Conservation (phyloP, 2,329 filamentous ascomycete genomes). For the Fusarium devonianum region DNA sequence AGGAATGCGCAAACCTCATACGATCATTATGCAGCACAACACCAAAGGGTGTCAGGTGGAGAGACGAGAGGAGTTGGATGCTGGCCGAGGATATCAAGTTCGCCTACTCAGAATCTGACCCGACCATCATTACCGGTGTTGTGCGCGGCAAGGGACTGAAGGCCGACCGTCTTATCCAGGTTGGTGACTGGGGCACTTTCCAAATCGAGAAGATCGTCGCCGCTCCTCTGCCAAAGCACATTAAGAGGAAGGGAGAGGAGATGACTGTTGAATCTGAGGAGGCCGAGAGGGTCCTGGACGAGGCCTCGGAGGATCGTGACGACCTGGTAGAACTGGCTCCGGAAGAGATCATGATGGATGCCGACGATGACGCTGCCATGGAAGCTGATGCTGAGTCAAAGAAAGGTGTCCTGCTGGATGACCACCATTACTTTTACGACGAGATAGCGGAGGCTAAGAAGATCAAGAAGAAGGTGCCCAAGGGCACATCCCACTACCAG, state of each 20-base stretch:
- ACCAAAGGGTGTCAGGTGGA: conserved; percentile 94
- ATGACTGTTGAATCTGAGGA: conserved; percentile 73
- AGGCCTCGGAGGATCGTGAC: conserved; percentile 81
- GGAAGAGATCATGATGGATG: conserved; percentile 79
- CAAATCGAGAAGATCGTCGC: conserved; percentile 89
- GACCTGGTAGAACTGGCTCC: conserved; percentile 84
- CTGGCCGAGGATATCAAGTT: conserved; percentile 83
- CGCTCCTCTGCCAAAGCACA: conserved; percentile 69
- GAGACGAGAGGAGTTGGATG: conserved; percentile 96
- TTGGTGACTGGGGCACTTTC: conserved; percentile 94
- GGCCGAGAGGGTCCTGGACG: conserved; percentile 67
- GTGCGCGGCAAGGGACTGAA: conserved; percentile 88
- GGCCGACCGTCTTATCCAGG: conserved; percentile 85
- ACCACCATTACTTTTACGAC: conserved; percentile 98
- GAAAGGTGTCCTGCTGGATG: conserved; percentile 92
- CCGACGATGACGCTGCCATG: conserved; percentile 58
- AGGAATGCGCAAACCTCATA: conserved; percentile 91
- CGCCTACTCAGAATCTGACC: conserved; percentile 64
- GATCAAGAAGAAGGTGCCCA: conserved; percentile 78
- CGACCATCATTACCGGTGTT: conserved; percentile 81
- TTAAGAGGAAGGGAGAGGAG: conserved; percentile 71
- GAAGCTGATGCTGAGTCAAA: conserved; percentile 55
- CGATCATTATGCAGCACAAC: conserved; percentile 89
- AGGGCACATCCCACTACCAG: conserved; percentile 93
- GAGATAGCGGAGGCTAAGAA: conserved; percentile 59